Base-by-base conservation (phyloP, 164 flowering plant species). In the Chloranthus sessilifolius region DNA sequence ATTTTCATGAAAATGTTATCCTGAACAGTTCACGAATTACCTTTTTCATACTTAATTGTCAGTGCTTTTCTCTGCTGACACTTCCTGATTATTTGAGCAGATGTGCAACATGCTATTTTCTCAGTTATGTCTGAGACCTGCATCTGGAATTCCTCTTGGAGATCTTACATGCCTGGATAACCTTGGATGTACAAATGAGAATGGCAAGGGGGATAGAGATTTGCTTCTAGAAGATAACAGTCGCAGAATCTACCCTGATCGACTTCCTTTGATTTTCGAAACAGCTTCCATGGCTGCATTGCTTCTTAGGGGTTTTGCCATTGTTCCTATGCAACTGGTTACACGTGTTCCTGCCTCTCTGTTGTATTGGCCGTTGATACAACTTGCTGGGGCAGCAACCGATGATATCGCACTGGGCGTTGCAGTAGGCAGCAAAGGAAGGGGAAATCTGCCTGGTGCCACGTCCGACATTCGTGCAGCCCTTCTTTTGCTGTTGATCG, bases 381-480 rank as follows among this genome's bases (percentile, higher is more conserved):
- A 94, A 66, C 95, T 94, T 61, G 99, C 99, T 62, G 79, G 87
- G 56, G 99, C 97, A 40, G 92, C 88, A 48, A 79, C 99, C 31
- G 99, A 94, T 62, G 81, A 89, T 63, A 80, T 89, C 52, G 84
- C 96, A 22, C 67, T 87, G 27, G 97, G 99, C 45, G 90, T 94
- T 56, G 88, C 99, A 59, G 99, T 94, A 54, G 99, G 99, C 52
- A 94, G 96, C 77, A 81, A 89, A 73, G 99, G 96, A 60, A 83
- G 90, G 59, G 99, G 96, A 45, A 89, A 85, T 68, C 61, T 84
- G 30, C 92, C 99, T 25, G 99, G 99, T 61, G 85, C 97, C 44
- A 74, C 92, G 36, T 87, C 99, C 22, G 99, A 94, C 55, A 89
- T 89, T 39, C 70, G 99, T 22, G 91, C 99, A 39, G 76, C 95